phyloP scores from a whole-genome alignment of 305 asterid species.

The Rubia tinctorum region DNA sequence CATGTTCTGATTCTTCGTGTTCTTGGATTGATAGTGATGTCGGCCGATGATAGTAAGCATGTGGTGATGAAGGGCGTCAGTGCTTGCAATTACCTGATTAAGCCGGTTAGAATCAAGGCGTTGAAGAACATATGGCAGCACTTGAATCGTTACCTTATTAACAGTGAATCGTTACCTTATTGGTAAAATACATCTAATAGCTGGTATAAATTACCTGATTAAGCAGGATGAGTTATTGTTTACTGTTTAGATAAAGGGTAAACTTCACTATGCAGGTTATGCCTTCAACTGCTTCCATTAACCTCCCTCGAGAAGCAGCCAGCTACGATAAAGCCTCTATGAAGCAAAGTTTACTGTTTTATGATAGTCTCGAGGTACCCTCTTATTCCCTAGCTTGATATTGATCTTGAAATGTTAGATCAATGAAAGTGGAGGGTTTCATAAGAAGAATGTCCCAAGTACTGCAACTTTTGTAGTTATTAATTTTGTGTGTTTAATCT shows the following conservation, averaged over 20 bases:
- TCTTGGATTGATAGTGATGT: conserved; percentile 8
- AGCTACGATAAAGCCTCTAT: conserved; percentile 68
- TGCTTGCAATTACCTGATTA: conserved; percentile 25
- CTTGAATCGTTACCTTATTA: too few relatives aligned
- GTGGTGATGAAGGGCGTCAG: conserved; percentile 13
- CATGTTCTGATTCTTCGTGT: background rate
- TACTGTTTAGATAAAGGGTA: conserved; percentile 27
- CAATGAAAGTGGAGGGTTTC: background rate
- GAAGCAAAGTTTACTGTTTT: conserved; percentile 77
- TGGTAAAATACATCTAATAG: too few relatives aligned
- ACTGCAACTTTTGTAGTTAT: too few relatives aligned
- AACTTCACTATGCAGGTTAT: conserved; percentile 56
- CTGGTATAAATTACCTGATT: too few relatives aligned
- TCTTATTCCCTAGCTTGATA: conserved; percentile 14
- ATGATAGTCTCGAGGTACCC: conserved; percentile 84
- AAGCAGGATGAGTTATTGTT: conserved; percentile 58
- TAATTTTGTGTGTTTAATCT: too few relatives aligned
- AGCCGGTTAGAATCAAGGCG: conserved; percentile 90
- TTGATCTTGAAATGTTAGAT: conserved; percentile 10
- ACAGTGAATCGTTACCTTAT: too few relatives aligned
- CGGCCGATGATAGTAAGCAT: conserved; percentile 4
- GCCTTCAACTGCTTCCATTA: conserved; percentile 48
- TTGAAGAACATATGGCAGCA: conserved; percentile 97
- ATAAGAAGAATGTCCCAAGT: too few relatives aligned
- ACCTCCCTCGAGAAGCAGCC: conserved; percentile 59